Base-by-base conservation (phyloP, 148 eudicot species). In the Silene conica region DNA sequence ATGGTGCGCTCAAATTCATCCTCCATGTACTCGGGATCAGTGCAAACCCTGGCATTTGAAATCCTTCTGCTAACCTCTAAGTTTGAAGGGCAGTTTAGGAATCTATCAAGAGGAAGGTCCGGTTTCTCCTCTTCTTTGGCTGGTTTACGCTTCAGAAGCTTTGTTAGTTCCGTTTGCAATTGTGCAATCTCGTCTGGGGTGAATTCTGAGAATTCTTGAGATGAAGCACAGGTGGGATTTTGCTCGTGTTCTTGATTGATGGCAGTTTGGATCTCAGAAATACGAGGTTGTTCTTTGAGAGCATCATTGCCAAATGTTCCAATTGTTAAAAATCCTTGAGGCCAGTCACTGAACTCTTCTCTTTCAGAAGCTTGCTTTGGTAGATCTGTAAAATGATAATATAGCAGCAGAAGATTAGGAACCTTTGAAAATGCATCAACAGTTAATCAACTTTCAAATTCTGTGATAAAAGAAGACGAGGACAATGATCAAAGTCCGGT, bases 1-100 rank as follows among this genome's bases (percentile, higher is more conserved):
- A 95, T 90, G 16, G 99, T 92, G 38, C 93, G 84, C 50, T 95
- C 97, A 7, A 95, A 84, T 22, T 92, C 98, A 57, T 94, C 97
- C 48, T 89, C 94, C 46, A 80, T 84, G 69, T 82, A 78, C 41
- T 83, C 90, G 4, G 85, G 79, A 74, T 85, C 86, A 12, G 65
- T 78, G 70, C 82, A 86, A 75, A 79, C 84, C 5, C 74, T 80
- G 1, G 76, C 84, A 4, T 81, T 83, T 1, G 99, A 92, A 63
- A 80, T 74, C 71, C 93, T 87, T 2, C 99, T 84, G 74, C 91
- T 89, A 22, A 94, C 96, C 81, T 95, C 99, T 86, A 95, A 87
- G 86, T 93, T 92, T 18, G 99, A 95, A 23, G 99, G 99, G 74
- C 99, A 95, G 67, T 95, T 95, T 6, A 95, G 90, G 84, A 95